Percentiles rank a stretch among this genome's conserved stretches.
Conservation (phyloP, 2,329 filamentous ascomycete genomes). For the Penicillium thymicola region DNA sequence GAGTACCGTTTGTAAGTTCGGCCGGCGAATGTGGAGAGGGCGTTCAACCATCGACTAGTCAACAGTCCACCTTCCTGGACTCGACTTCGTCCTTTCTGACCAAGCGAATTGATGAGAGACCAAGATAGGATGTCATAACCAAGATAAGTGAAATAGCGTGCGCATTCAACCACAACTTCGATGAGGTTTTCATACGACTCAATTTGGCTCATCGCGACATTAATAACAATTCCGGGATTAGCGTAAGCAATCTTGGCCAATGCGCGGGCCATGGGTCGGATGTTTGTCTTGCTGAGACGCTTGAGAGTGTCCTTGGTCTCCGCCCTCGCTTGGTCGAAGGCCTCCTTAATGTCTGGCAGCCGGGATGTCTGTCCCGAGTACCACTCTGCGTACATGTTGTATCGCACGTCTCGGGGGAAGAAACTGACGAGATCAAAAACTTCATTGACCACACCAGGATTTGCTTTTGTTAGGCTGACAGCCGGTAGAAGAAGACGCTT, state of each 20-base stretch:
- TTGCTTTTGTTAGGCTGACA: constrained; percentile 79
- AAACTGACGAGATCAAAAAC: constrained; percentile 78
- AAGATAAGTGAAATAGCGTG: constrained; percentile 86
- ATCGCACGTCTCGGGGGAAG: constrained; percentile 74
- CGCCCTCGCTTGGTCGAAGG: constrained; percentile 70
- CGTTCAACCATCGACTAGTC: constrained; percentile 88
- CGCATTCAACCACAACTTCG: constrained; percentile 90
- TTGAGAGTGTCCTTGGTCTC: constrained; percentile 87
- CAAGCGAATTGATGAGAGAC: constrained; percentile 75
- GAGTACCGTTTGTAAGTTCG: constrained; percentile 84
- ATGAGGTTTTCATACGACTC: constrained; percentile 95
- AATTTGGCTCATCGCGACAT: constrained; percentile 82
- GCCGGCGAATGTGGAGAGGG: constrained; percentile 84
- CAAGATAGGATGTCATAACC: constrained; percentile 93
- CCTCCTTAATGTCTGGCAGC: constrained; percentile 70
- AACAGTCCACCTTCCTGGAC: constrained; percentile 66
- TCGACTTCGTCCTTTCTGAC: constrained; percentile 55
- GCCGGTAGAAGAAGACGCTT: constrained; percentile 82
- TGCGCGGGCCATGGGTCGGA: constrained; percentile 78
- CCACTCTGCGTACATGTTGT: constrained; percentile 92
- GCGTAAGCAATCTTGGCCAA: constrained; percentile 90
- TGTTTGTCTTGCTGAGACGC: constrained; percentile 81
- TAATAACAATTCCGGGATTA: constrained; percentile 87
- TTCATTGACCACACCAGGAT: constrained; percentile 79
- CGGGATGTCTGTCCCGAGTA: constrained; percentile 75